Conservation (phyloP, 768 basidiomycete species). For the Amanita muscaria region DNA sequence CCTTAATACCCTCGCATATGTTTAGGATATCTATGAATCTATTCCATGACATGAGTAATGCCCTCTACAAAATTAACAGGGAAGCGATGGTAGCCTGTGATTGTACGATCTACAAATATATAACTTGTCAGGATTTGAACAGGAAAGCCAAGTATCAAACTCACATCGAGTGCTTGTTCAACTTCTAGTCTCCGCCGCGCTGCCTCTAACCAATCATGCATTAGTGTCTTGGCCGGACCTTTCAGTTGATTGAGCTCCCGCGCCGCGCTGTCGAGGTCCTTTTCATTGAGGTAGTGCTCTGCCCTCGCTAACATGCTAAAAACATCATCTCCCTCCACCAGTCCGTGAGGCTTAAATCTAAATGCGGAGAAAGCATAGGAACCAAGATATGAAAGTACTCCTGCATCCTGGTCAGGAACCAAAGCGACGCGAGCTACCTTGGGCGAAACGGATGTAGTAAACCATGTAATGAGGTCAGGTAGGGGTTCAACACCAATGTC, state of each 20-base stretch:
- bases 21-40: conserved; percentile 13
- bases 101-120: conserved; percentile 65
- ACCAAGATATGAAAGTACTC: conserved; percentile 78
- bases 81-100: conserved; percentile 79
- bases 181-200: conserved; percentile 85
- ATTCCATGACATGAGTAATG: conserved; percentile 17
- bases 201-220: conserved; percentile 87
- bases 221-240: conserved; percentile 66
- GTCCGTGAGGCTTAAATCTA: conserved; percentile 72
- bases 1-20: conserved; percentile 3
- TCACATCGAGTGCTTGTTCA: conserved; percentile 82
- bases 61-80: conserved; percentile 57
- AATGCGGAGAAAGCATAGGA: conserved; percentile 70
- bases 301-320: conserved; percentile 82
- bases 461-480: conserved; percentile 87
- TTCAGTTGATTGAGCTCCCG: conserved; percentile 87
- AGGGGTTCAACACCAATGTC: conserved; percentile 84
- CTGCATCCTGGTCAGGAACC: conserved; percentile 86
- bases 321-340: conserved; percentile 76
- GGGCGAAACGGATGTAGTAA: conserved; percentile 72
- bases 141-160: conserved; percentile 9
- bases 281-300: conserved; percentile 83
- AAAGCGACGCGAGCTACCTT: conserved; percentile 84
- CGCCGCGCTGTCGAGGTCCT: conserved; percentile 84
- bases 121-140: conserved; percentile 6